Evolutionary conservation across 2,329 filamentous ascomycete species (phyloP), one percentile per base, ranked within the genome.

Genomic region (Aspergillus fischeri): DNA sequence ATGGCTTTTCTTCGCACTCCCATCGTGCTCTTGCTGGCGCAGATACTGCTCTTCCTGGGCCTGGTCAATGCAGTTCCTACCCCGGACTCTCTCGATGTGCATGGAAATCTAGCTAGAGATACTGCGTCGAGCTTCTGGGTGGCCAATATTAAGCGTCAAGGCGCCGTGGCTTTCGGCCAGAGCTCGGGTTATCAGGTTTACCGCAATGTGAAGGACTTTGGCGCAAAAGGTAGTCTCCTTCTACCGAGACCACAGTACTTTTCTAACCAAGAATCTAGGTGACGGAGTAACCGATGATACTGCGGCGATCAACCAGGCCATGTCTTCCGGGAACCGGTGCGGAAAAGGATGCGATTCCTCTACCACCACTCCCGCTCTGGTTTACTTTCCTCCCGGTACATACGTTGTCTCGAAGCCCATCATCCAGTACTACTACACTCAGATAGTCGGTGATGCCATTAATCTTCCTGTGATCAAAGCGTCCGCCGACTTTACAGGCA

Each of bases 361-460:
- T 32, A 97, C 93, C 3, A 83, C 84, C n/a, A 85, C 86, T 1
- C 93, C 93, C 0, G 93, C 91, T 27, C 78, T 97, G 14, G 86
- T 97, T 53, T 97, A 96, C 80, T 96, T 97, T 79, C 92, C 92
- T 42, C 81, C 90, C 10, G 92, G 93, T 63, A 95, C 86, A 56
- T 97, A 97, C 70, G 69, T 89, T 20, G 87, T 97, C 65, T 91
- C 86, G 70, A 83, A 80, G 67, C 90, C 93, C 24, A 85, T 97
- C 63, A 77, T 92, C 52, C 88, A 92, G 72, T 88, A 88, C 75
- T 97, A 97, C 81, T 96, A 96, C 79, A 96, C 92, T 9, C 92
- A 97, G 73, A 85, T 97, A 60, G 81, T 97, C 38, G 93, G 93
- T 56, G 92, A 97, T 77, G 86, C 88, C 51, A 70, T 84, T 66